These are phyloP conservation scores for Pseudovirgaria hyperparasitica DNA, from an alignment of 2,329 filamentous ascomycete genomes.

Conservation along the genomic window DNA sequence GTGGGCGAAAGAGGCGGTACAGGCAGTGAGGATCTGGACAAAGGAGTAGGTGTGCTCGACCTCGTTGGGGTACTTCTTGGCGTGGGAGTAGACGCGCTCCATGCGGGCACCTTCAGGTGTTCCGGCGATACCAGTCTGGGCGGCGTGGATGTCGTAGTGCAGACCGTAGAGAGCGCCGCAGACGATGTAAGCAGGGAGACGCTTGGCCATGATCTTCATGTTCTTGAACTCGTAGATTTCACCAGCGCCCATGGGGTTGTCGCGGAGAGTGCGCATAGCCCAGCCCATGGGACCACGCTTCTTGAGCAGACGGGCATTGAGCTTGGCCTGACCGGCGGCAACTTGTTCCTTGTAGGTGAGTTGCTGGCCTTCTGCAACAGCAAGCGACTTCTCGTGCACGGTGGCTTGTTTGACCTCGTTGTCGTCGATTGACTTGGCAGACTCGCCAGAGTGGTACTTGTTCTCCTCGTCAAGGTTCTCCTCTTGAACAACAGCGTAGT, in stretches of 20 bases:
- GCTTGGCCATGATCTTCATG: constrained; percentile 48
- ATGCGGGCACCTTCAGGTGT: constrained; percentile 64
- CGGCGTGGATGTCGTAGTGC: constrained; percentile 71
- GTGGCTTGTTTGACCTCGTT: constrained; percentile 9
- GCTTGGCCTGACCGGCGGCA: constrained; percentile 40
- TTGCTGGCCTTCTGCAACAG: constrained; percentile 36
- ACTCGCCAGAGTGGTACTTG: constrained; percentile 16
- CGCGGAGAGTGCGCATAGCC: constrained; percentile 66
- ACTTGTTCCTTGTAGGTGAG: constrained; percentile 50
- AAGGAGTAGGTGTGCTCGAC: constrained; percentile 32
- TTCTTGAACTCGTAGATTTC: constrained; percentile 65
- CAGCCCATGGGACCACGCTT: constrained; percentile 60
- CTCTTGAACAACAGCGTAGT: constrained; percentile 67
- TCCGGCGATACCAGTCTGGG: constrained; percentile 56
- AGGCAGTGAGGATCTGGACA: constrained; percentile 37
- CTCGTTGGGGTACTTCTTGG: constrained; percentile 24
- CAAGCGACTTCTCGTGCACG: constrained; percentile 26
- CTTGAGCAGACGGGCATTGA: constrained; percentile 51
- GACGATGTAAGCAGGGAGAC: constrained; percentile 55
- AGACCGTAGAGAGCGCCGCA: constrained; percentile 57
- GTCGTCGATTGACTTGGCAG: constrained; percentile 22
- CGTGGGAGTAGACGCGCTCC: constrained; percentile 48
- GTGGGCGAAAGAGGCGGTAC: constrained; percentile 38
- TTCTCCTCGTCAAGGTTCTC: constrained; percentile 42
- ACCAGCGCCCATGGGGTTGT: constrained; percentile 61